phyloP scores from a whole-genome alignment of 176 grass and related monocot genomes.

The Oryza longistaminata region DNA sequence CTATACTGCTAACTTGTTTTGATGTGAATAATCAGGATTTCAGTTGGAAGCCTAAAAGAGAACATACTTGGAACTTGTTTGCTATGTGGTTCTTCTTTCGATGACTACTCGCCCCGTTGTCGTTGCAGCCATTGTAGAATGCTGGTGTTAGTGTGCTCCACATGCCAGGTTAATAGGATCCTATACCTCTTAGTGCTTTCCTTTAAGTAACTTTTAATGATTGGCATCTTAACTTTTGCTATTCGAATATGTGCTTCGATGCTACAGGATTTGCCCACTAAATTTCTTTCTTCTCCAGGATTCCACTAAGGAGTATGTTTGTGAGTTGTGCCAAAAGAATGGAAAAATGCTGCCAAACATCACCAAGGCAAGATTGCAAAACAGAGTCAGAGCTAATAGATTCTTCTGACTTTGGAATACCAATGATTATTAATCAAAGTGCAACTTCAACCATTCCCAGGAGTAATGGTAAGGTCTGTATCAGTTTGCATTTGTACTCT shows the following conservation, averaged over 20 bases:
- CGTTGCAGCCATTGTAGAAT: constrained; percentile 82
- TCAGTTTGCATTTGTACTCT: constrained; percentile 29
- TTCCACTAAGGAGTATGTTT: constrained; percentile 54
- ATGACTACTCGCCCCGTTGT: constrained; percentile 79
- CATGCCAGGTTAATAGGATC: constrained; percentile 41
- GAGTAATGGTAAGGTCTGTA: constrained; percentile 94
- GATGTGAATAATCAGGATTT: constrained; percentile 53
- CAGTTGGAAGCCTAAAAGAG: constrained; percentile 66
- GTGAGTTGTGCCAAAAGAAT: constrained; percentile 72
- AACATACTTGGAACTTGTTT: constrained; percentile 74
- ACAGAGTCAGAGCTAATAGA: constrained; percentile 41
- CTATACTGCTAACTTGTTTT: constrained; percentile 21
- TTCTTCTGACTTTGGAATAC: constrained; percentile 17
- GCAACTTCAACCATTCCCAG: constrained; percentile 26
- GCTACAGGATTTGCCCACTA: not conserved
- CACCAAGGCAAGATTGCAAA: constrained; percentile 19
- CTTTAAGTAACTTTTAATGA: constrained; percentile 15
- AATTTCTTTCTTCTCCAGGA: constrained; percentile 44
- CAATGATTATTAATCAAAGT: constrained; percentile 24
- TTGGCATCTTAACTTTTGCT: not conserved
- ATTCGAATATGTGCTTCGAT: not conserved
- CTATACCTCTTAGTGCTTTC: not conserved
- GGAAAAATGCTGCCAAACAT: constrained; percentile 46
- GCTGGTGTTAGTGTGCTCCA: constrained; percentile 70
- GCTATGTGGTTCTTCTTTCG: constrained; percentile 67